Base-by-base conservation (phyloP, 345 rosid genomes). In the Pistacia integerrima region DNA sequence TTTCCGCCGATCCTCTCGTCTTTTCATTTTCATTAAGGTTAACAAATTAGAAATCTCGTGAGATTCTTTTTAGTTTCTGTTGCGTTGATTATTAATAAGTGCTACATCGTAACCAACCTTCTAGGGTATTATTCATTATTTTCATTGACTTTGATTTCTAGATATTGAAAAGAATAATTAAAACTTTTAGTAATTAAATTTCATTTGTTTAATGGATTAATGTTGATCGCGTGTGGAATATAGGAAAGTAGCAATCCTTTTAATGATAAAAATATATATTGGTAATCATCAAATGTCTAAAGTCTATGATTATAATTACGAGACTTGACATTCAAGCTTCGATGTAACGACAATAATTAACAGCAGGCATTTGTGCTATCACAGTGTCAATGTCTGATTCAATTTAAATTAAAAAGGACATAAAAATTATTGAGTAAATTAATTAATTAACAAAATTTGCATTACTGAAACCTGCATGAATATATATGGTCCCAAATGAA, bases 301-400 rank as follows among this genome's bases (percentile, higher is more conserved):
- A 56, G 60, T 69, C 28, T 35, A 33, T 52, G 41, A 48, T 6
- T 30, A 13, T 49, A 48, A 49, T 68, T 25, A 11, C 35, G 30
- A 33, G 44, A 46, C 49, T 25, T 25, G 25, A 25, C 25, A 25
- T 25, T 25, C 25, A 25, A 25, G 1, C 25, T 25, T 25, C 25
- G 25, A 25, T 25, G 5, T 3, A 41, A 4, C 6, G 44, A 41
- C 44, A 41, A 41, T 5, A 41, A 41, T 41, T 41, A 41, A 41
- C 44, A 41, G 6, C 44, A 4, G 44, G 44, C 44, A 0, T 36
- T 41, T 41, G 44, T 4, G 44, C 44, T 25, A 72, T 22, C 44
- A 48, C 61, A 59, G 60, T 59, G 48, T 36, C 46, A 51, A 46
- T 48, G 44, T 77, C 52, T 65, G 67, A 69, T 33, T 36, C 13